Evolutionary conservation across 2,329 filamentous ascomycete species (phyloP), one percentile per base, ranked within the genome.

Genomic region (Huntiella bhutanensis): DNA sequence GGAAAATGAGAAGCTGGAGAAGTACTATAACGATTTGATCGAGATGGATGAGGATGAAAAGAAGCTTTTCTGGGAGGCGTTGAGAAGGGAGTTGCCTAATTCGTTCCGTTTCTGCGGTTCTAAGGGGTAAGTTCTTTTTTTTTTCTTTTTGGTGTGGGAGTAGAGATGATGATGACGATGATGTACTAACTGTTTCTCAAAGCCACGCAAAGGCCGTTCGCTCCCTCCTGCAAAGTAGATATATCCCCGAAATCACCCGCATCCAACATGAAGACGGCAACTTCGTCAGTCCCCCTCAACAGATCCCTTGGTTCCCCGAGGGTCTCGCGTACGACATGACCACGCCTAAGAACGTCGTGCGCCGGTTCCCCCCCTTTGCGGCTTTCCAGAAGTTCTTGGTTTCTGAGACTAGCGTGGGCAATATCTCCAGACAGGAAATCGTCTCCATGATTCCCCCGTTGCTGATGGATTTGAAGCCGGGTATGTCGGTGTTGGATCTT

Each of bases 401-500:
- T 43, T 92, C 88, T 45, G 91, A 98, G 69, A 95, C 91, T 3
- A 86, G 82, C 48, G 86, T 96, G 16, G 91, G 91, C 56, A 98
- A 96, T 61, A 96, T 98, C 57, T 94, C 83, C 63, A 77, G 91
- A 56, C 91, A 98, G 63, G 91, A 98, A 65, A 81, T 94, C 39
- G 91, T 98, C 57, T 94, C 85, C 67, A 98, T 98, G 91, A 96
- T 98, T 52, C 91, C 91, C 19, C 91, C 91, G 19, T 72, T 96
- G 55, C 70, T 96, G 55, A 82, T 98, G 69, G 87, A 96, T 57
- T 71, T 96, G 43, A 76, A 77, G 54, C 87, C 91, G 4, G 84
- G 87, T 45, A 93, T 95, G 80, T 82, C 80, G 1, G 87, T 95
- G 7, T 66, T 98, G 55, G 91, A 98, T 61, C 79, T 98, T 67